These are phyloP conservation scores for Diaporthe destruens DNA, from an alignment of 2,329 filamentous ascomycete genomes.

Conservation along the genomic window DNA sequence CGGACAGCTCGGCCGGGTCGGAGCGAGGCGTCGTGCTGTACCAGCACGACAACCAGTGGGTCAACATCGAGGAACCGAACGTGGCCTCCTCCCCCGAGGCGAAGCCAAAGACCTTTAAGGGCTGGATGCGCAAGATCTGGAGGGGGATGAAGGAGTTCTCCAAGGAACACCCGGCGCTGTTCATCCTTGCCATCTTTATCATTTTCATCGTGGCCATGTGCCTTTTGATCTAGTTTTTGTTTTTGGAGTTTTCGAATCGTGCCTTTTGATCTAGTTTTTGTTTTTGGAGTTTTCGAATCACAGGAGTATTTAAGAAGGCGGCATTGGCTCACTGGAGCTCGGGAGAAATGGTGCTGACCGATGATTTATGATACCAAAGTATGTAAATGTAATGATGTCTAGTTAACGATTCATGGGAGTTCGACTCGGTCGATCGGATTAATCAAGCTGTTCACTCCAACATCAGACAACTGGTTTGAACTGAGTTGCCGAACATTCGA, in stretches of 20 bases:
- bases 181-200: slow-evolving; percentile 29
- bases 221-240: slow-evolving; percentile 22
- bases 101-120: slow-evolving; percentile 20
- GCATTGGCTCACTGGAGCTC: neutral
- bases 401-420: slow-evolving; percentile 1
- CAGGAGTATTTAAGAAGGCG: neutral
- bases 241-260: neutral
- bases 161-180: slow-evolving; percentile 28
- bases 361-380: slow-evolving; percentile 22
- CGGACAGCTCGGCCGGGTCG: slow-evolving; percentile 18
- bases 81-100: neutral
- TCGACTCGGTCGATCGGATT: neutral
- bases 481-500: neutral
- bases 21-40: slow-evolving; percentile 30
- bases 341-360: neutral
- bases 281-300: neutral
- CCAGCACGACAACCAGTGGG: slow-evolving; percentile 29
- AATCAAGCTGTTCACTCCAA: neutral
- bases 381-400: slow-evolving; percentile 14
- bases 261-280: slow-evolving; percentile 25
- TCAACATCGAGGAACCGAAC: neutral
- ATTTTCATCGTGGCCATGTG: slow-evolving; percentile 34
- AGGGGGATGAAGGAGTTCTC: slow-evolving; percentile 7
- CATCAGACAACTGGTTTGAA: too few relatives aligned
- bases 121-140: slow-evolving; percentile 28